Evolutionary conservation across 1,284 basidiomycete genomes (phyloP), one percentile per base, ranked within the genome.

Genomic region (Apiotrichum veenhuisii): DNA sequence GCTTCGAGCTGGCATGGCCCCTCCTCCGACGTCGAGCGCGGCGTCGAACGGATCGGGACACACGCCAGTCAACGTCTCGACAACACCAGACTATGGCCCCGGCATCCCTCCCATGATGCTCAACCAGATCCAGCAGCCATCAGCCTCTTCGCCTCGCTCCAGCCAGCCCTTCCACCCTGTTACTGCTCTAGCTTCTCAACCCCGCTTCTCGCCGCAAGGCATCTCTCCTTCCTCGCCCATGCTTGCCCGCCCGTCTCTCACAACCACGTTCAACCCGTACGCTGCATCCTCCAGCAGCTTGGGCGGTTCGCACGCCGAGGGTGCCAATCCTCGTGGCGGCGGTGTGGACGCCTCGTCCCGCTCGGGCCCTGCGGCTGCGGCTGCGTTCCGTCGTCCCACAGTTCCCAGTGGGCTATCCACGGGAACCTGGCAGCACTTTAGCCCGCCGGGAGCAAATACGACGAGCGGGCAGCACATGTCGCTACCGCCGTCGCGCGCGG

Each of bases 401-500:
- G 34, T 36, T 10, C 41, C 40, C n/a, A 23, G 20, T 10, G 18
- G 7, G 30, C 41, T 26, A n/a, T 27, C 20, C 25, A 25, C 18
- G n/a, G 30, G 12, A 27, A 9, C 40, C 8, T 60, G 58, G 58
- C 51, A 60, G 30, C 14, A 46, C n/a, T 56, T 59, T 33, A 41
- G 38, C 15, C 30, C 33, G 15, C 52, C 41, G 23, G 36, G 40
- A 18, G n/a, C 41, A 36, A 36, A 49, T 18, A 45, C 45, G 3
- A 17, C 17, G 26, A 12, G 8, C 25, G 15, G 47, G 5, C 41
- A 52, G 5, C 64, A 69, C 51, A 64, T 65, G 55, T 74, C 73
- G 10, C 62, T 76, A 1, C 74, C 74, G 3, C 70, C 69, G 8
- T 73, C 72, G 1, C 57, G 74, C 14, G 67, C 67, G 0, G 73